Evolutionary conservation across 2,329 filamentous ascomycete species (phyloP).

Genomic region (Gremmenia infestans): DNA sequence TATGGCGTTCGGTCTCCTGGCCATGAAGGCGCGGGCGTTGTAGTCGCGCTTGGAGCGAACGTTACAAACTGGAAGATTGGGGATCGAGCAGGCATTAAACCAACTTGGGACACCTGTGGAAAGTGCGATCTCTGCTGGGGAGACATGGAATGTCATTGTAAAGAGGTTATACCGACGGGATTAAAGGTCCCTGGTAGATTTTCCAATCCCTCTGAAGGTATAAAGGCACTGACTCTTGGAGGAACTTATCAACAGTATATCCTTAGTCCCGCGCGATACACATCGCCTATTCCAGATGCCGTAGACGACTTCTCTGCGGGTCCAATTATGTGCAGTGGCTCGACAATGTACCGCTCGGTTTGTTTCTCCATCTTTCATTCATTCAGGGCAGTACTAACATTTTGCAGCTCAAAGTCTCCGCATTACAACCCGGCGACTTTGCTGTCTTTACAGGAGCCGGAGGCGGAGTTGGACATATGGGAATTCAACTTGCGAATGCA

Average conservation of each 20-base stretch:
- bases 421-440: slow-evolving; percentile 28
- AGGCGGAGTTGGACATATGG: slow-evolving; percentile 27
- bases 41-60: slow-evolving; percentile 49
- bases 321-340: slow-evolving; percentile 55
- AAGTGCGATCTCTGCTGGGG: slow-evolving; percentile 46
- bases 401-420: slow-evolving; percentile 39
- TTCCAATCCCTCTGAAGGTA: background rate
- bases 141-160: slow-evolving; percentile 50
- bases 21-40: slow-evolving; percentile 53
- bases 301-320: slow-evolving; percentile 50
- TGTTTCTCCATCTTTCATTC: too few relatives aligned
- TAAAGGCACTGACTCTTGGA: background rate
- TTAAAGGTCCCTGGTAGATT: slow-evolving; percentile 33
- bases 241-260: slow-evolving; percentile 58
- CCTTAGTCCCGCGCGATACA: slow-evolving; percentile 42
- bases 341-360: slow-evolving; percentile 50
- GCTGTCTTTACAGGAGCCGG: slow-evolving; percentile 26
- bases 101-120: slow-evolving; percentile 46
- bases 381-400: too few relatives aligned
- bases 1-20: slow-evolving; percentile 43
- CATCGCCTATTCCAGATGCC: slow-evolving; percentile 48
- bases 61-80: slow-evolving; percentile 50
- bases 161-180: slow-evolving; percentile 40
- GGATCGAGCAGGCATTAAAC: slow-evolving; percentile 48
- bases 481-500: slow-evolving; percentile 24